Evolutionary conservation across 352 stramenopile species (phyloP), one percentile per base, ranked within the genome.

Genomic region (Phytophthora sojae): DNA sequence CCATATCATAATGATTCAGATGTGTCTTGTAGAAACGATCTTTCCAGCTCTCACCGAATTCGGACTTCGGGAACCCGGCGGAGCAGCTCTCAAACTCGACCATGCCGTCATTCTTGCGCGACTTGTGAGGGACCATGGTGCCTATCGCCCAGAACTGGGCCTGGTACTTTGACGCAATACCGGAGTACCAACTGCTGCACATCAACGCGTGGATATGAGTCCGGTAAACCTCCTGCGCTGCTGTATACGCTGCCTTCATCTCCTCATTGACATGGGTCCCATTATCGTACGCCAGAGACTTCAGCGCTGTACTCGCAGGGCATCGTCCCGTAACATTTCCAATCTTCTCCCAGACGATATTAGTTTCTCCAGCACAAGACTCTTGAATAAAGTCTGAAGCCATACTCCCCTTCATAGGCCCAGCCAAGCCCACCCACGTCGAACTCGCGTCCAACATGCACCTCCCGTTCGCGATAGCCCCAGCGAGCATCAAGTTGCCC

Each of bases 1-100:
- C 51, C 29, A 73, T 85, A 26, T 89, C 83, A 0, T 71, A 61
- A 68, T 90, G 79, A 49, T 89, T 90, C 25, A 89, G 64, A 35
- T 73, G 73, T 8, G 80, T 80, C 39, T 75, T 55, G 64, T 89
- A 90, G 57, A 85, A 83, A 6, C 42, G 47, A 17, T 65, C 69
- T 1, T 29, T 52, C 60, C 81, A 88, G 29, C 23, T 69, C 29
- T 69, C 69, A 29, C 68, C 61, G 51, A 83, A 88, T 19, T 71
- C 61, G 8, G 53, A 60, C 4, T 56, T 51, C 0, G 70, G n/a
- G 5, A 87, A 64, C 7, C 79, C 79, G 3, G 23, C 71, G 3
- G 58, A 29, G 53, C 79, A 89, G 63, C 77, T 88, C 19, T 81
- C 39, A 47, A 73, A 87, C 60, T 86, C 80, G 8, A 90, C 69